These are phyloP conservation scores for Novymonas esmeraldas DNA, from an alignment of 208 protist species.

Conservation along the genomic window DNA sequence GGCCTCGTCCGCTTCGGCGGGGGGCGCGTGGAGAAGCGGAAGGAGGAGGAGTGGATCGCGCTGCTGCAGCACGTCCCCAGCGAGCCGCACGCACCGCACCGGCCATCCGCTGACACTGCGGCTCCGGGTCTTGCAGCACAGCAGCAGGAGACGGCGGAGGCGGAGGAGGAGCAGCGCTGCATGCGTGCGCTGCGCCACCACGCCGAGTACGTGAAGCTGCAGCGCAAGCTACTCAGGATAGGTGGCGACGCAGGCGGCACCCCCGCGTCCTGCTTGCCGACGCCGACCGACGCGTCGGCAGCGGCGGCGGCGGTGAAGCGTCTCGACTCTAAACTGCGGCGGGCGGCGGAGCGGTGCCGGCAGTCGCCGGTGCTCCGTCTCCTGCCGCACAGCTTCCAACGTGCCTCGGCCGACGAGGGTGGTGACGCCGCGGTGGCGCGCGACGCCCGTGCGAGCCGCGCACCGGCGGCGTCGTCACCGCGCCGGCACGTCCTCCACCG, in stretches of 20 bases:
- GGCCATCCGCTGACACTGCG: neutral
- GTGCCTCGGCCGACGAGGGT: neutral
- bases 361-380: slow-evolving; percentile 26
- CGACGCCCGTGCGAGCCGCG: too few relatives aligned
- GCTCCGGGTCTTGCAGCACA: too few relatives aligned
- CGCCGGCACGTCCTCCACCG: slow-evolving; percentile 13
- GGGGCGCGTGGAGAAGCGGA: slow-evolving; percentile 59
- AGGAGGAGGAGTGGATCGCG: slow-evolving; percentile 42
- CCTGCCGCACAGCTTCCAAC: slow-evolving; percentile 42
- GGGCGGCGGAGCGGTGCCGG: slow-evolving; percentile 24
- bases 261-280: neutral
- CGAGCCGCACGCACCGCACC: neutral
- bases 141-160: too few relatives aligned
- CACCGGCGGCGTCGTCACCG: neutral
- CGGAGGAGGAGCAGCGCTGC: neutral
- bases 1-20: slow-evolving; percentile 72
- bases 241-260: neutral
- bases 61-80: slow-evolving; percentile 22
- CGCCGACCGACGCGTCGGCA: neutral
- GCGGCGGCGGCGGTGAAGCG: neutral
- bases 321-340: slow-evolving; percentile 11
- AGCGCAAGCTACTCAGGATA: slow-evolving; percentile 10
- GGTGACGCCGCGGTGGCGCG: neutral
- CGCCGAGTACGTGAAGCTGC: slow-evolving; percentile 27
- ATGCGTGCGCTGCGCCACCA: slow-evolving; percentile 17